Conservation (phyloP, 345 rosid species). For the Hirschfeldia incana region DNA sequence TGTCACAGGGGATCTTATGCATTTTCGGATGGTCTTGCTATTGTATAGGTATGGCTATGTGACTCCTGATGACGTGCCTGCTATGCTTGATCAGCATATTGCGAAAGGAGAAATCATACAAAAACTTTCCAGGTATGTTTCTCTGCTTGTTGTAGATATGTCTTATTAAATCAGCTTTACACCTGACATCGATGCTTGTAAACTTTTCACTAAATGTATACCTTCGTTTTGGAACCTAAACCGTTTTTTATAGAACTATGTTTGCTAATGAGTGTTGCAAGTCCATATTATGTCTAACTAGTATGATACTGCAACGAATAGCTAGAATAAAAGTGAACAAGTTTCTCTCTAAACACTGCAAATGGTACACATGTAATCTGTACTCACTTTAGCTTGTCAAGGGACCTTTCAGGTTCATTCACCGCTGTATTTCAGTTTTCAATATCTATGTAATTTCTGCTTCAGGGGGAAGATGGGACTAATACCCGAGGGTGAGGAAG, state of each 20-base stretch:
- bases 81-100: slow-evolving; percentile 85
- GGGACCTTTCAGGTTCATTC: background rate
- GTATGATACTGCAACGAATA: background rate
- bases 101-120: slow-evolving; percentile 67
- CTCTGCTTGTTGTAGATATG: slow-evolving; percentile 7
- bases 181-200: background rate
- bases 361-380: background rate
- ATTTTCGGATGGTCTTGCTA: background rate
- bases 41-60: slow-evolving; percentile 93
- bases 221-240: background rate
- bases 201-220: background rate
- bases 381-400: background rate
- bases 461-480: slow-evolving; percentile 82
- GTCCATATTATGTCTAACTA: background rate
- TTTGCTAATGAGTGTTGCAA: background rate
- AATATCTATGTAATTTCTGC: background rate
- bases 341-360: background rate
- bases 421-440: background rate
- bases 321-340: background rate
- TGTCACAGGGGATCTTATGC: slow-evolving; percentile 2
- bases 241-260: background rate
- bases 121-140: slow-evolving; percentile 76
- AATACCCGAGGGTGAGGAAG: slow-evolving; percentile 37
- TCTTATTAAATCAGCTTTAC: background rate
- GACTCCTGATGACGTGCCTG: slow-evolving; percentile 87